phyloP scores from a whole-genome alignment of 305 asterid genomes.

The Rubia tinctorum region DNA sequence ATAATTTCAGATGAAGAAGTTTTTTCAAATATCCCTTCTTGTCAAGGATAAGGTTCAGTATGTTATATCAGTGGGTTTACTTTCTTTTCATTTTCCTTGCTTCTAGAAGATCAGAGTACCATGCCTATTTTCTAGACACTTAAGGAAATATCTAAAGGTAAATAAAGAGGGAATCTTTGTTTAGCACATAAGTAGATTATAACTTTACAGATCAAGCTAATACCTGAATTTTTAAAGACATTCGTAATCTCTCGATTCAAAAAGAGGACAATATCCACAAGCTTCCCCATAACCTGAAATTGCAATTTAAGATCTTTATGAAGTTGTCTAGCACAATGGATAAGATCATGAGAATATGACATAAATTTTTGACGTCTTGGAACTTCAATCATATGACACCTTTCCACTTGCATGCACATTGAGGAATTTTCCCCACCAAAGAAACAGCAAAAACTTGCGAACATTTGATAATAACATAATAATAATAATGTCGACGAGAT shows the following conservation, averaged over 20 bases:
- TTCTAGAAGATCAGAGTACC: background rate
- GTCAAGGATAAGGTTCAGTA: background rate
- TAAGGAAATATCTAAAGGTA: background rate
- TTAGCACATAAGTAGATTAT: background rate
- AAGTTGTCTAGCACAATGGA: background rate
- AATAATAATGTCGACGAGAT: background rate
- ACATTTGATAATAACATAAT: background rate
- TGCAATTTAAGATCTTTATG: slow-evolving; percentile 10
- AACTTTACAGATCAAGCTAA: slow-evolving; percentile 16
- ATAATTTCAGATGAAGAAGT: background rate
- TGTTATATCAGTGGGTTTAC: background rate
- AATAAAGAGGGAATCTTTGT: background rate
- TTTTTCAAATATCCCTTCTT: background rate
- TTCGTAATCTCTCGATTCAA: slow-evolving; percentile 66
- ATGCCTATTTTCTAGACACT: background rate
- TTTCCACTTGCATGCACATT: background rate
- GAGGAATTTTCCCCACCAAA: background rate
- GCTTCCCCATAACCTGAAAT: slow-evolving; percentile 74
- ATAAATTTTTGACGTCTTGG: background rate
- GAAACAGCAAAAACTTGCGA: background rate
- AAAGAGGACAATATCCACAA: slow-evolving; percentile 67
- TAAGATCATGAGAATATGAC: background rate
- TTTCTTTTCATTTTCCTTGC: background rate
- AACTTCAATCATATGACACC: background rate
- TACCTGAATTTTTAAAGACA: slow-evolving; percentile 63